Evolutionary conservation across 495 filamentous ascomycete species (phyloP).

Genomic region (Opeltia flavorubescens): DNA sequence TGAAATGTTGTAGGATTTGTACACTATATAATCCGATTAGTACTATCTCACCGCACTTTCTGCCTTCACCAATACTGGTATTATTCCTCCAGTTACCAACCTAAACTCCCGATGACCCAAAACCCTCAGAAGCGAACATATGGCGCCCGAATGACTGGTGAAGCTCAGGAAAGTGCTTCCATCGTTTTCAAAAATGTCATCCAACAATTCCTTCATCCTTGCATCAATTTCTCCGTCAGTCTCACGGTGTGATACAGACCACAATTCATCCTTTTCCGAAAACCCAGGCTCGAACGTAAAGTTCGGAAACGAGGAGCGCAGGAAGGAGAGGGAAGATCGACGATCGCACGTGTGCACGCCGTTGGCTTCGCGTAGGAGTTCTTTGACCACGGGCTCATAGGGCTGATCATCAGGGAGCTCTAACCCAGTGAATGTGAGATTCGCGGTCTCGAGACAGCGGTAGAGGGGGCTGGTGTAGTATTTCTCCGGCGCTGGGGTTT

Average conservation of each 20-base stretch:
- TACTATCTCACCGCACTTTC: constrained; percentile 7
- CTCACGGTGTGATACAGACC: constrained; percentile 41
- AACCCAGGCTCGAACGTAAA: constrained; percentile 52
- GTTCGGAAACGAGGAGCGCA: constrained; percentile 39
- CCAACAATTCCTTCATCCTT: constrained; percentile 40
- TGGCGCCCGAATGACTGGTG: constrained; percentile 57
- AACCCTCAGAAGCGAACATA: constrained; percentile 39
- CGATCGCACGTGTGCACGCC: constrained; percentile 72
- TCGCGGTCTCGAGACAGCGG: constrained; percentile 51
- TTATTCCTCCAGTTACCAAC: constrained; percentile 51
- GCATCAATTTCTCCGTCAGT: constrained; percentile 36
- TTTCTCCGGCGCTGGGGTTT: constrained; percentile 46
- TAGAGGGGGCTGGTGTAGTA: constrained; percentile 58
- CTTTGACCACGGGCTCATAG: constrained; percentile 52
- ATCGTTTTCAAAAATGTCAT: constrained; percentile 48
- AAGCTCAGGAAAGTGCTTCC: constrained; percentile 46
- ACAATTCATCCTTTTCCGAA: constrained; percentile 45
- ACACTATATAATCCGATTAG: too few species aligned
- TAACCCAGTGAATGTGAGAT: constrained; percentile 43
- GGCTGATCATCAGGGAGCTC: constrained; percentile 28
- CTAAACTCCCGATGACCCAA: constrained; percentile 47
- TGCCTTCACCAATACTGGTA: constrained; percentile 53
- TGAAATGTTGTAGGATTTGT: too few species aligned
- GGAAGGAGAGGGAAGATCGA: constrained; percentile 40
- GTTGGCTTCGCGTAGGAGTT: constrained; percentile 57